Evolutionary conservation across 2,329 filamentous ascomycete genomes (phyloP), one percentile per base, ranked within the genome.

Genomic region (Chaetomiaceae sp.): DNA sequence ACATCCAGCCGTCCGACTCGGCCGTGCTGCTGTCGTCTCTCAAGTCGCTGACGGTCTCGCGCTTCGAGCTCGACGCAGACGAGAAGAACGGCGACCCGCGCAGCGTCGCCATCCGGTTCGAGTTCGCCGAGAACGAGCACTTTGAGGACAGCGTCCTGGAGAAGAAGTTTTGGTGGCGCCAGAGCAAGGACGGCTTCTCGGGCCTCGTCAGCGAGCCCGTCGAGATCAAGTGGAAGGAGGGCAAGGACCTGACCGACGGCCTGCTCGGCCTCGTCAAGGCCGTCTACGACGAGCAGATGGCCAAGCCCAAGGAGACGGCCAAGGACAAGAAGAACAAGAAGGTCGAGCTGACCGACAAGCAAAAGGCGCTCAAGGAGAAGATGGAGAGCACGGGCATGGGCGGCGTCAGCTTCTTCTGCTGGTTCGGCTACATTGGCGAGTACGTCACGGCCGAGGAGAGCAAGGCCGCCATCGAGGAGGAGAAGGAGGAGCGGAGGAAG

Each of bases 91-190:
- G 88, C 65, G 88, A 94, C 66, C 92, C 92, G 20, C 85, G 91
- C 69, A 91, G 85, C 72, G 70, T 97, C 63, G 75, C 79, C 56
- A 82, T 95, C 75, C 84, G 75, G 58, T 90, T 94, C 66, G 84
- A 88, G 64, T 96, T 96, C 71, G 73, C 72, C 55, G 80, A 84
- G 59, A 97, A 97, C 72, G 84, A 90, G 46, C 85, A 85, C 75
- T 96, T 97, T 65, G 80, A 85, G 67, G 80, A 96, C 73, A 78
- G 74, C 51, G 80, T 84, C 50, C 73, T 97, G 45, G 88, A 92
- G 74, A 97, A 97, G 84, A 89, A 88, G 68, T 96, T 97, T 73
- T 92, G 86, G 81, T 90, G 86, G 78, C 84, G 91, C 61, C 80
- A 80, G 68, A 76, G 80, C 56, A 80, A 78, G 67, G 80, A 85